Conservation (phyloP, 2,329 filamentous ascomycete species). For the Chrysoporthe austroafricana region DNA sequence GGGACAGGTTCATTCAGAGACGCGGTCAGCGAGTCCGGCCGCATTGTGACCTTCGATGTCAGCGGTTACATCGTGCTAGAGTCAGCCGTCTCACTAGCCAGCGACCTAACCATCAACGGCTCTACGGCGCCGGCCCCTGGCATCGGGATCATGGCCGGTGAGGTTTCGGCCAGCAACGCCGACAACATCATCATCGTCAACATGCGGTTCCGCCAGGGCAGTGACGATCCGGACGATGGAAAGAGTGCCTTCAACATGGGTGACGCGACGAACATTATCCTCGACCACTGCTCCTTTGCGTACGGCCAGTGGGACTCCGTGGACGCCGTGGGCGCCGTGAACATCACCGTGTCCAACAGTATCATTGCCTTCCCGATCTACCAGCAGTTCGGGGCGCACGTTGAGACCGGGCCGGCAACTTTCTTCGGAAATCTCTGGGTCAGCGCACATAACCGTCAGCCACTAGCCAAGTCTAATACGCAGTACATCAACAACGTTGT, state of each 20-base stretch:
- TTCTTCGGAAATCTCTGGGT: conserved; percentile 51
- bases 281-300: conserved; percentile 48
- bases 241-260: conserved; percentile 50
- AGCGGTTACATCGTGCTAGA: conserved; percentile 50
- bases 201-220: conserved; percentile 49
- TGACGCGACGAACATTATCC: conserved; percentile 48
- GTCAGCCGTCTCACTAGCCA: conserved; percentile 46
- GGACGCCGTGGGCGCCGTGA: conserved; percentile 41
- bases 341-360: conserved; percentile 50
- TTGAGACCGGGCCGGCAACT: conserved; percentile 45
- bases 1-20: conserved; percentile 52
- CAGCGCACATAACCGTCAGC: conserved; percentile 51
- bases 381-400: conserved; percentile 48
- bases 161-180: conserved; percentile 29
- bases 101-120: conserved; percentile 49
- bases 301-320: conserved; percentile 50
- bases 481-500: conserved; percentile 50
- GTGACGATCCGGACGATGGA: conserved; percentile 40
- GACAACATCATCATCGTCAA: conserved; percentile 45
- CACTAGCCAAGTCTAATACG: conserved; percentile 50
- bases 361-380: conserved; percentile 49
- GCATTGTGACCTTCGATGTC: conserved; percentile 49
- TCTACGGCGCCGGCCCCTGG: conserved; percentile 47
- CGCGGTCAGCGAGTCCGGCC: conserved; percentile 47
- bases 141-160: conserved; percentile 39